Percentiles rank a stretch among this genome's conserved stretches.
Conservation (phyloP, 2,329 filamentous ascomycete species). For the Fusarium graminum region DNA sequence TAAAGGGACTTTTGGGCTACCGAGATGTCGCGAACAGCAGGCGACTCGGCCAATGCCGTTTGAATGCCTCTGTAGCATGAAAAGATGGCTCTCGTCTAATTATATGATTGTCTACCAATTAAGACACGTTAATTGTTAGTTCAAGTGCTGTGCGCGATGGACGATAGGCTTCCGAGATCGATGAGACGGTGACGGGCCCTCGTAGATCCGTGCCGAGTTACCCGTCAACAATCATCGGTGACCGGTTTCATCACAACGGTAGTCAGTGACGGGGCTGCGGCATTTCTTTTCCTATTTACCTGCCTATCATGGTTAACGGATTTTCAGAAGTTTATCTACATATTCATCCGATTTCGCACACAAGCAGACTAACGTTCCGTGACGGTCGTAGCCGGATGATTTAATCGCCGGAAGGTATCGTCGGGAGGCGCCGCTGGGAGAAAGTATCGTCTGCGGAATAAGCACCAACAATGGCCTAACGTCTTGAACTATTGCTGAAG, state of each 20-base stretch:
- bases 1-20: conserved; percentile 27
- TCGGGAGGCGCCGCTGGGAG: background rate
- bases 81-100: background rate
- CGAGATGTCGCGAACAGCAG: background rate
- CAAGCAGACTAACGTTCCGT: too few relatives aligned
- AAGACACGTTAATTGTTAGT: background rate
- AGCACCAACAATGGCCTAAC: background rate
- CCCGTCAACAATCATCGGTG: conserved; percentile 14
- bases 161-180: background rate
- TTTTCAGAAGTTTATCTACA: background rate
- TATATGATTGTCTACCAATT: background rate
- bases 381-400: too few relatives aligned
- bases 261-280: conserved; percentile 7
- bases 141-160: too few relatives aligned
- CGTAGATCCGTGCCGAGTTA: conserved; percentile 23
- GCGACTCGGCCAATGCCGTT: conserved; percentile 11
- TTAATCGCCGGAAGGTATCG: background rate
- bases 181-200: background rate
- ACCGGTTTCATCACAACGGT: background rate
- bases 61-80: conserved; percentile 1
- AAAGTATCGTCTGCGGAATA: background rate
- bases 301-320: conserved; percentile 26
- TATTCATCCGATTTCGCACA: background rate
- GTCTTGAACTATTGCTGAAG: background rate
- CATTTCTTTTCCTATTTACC: conserved; percentile 8